Evolutionary conservation across 768 basidiomycete species (phyloP), one percentile per base, ranked within the genome.

Genomic region (Pleurotus sapidus): DNA sequence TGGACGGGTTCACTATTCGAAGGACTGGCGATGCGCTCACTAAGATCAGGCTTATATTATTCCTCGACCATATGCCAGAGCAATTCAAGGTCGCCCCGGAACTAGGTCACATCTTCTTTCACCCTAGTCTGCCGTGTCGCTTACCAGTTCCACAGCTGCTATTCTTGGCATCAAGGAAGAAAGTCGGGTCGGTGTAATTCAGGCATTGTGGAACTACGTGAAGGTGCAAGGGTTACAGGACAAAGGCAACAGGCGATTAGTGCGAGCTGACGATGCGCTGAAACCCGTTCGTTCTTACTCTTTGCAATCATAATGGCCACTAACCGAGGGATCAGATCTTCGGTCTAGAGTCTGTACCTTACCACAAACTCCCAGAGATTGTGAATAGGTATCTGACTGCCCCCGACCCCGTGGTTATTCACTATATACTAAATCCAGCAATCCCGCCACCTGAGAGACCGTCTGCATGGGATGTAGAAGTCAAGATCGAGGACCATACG

Each of bases 131-230:
- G 11, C 30, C 8, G 4, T 34, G 30, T 3, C 30, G 30, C 30
- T 34, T 0, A 34, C 9, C 30, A 11, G 8, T 34, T 34, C 30
- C 30, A 34, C 30, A 34, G 30, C 30, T 7, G 77, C 76, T 46
- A 69, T 94, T 11, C 77, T 98, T 39, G 88, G 86, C 17, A 80
- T 95, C 67, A 88, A 89, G 63, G 91, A 97, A 67, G 93, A 92
- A 25, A 93, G 90, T 37, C 82, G 92, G 25, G 75, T 88, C 20
- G 91, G 89, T 5, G 83, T 92, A 15, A 80, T 96, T 15, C 87
- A 92, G 56, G 83, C 90, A 0, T 68, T 97, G 9, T 98, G 95
- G 95, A 91, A 89, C 65, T 94, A 95, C 63, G 89, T 97, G 73
- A 96, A 95, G 68, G 74, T 87, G 12, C 79, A 93, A 62, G 83